Conservation (phyloP, 2,329 filamentous ascomycete genomes). For the Apiospora rasikravindrae region DNA sequence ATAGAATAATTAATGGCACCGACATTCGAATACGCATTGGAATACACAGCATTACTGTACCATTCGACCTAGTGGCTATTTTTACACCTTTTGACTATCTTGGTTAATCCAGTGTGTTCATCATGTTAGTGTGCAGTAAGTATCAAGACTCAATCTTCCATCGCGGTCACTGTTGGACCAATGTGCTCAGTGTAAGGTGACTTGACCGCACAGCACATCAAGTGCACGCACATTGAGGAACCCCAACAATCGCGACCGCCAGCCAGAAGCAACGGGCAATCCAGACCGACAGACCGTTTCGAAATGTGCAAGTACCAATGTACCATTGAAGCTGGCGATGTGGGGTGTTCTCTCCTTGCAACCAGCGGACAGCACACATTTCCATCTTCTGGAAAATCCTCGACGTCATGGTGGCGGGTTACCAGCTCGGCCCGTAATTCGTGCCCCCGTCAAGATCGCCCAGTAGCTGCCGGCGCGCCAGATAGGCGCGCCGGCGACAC, state of each 20-base stretch:
- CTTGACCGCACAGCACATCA: neutral
- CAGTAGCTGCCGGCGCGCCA: neutral
- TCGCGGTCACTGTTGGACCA: neutral
- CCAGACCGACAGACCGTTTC: neutral
- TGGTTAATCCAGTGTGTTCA: too few relatives aligned
- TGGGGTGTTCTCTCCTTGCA: neutral
- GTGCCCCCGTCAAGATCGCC: neutral
- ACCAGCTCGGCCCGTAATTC: neutral
- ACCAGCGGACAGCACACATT: neutral
- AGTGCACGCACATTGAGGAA: neutral
- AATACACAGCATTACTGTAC: too few relatives aligned
- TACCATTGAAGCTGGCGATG: neutral
- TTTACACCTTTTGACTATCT: too few relatives aligned
- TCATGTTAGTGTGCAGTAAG: too few relatives aligned
- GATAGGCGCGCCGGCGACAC: neutral
- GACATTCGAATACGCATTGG: too few relatives aligned
- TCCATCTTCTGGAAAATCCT: neutral
- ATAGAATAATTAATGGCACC: too few relatives aligned
- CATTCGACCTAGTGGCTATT: too few relatives aligned
- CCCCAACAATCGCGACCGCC: neutral
- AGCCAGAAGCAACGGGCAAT: neutral
- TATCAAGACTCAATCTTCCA: neutral
- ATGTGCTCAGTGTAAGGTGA: neutral
- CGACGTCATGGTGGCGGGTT: constrained; percentile 4
- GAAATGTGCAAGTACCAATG: neutral